Evolutionary conservation across 352 stramenopile species (phyloP).

Genomic region (Pythium graminicola): DNA sequence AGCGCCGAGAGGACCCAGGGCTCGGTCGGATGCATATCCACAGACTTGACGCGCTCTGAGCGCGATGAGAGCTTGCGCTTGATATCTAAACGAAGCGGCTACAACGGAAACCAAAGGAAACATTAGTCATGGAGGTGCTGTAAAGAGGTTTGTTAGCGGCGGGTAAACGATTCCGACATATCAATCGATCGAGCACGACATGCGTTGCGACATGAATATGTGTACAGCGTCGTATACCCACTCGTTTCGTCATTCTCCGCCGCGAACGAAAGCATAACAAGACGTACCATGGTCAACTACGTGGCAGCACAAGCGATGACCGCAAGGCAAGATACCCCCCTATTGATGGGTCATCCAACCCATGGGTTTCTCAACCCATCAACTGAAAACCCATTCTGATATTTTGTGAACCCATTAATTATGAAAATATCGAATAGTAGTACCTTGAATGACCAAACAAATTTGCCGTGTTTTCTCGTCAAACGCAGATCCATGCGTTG

Average conservation of each 20-base stretch:
- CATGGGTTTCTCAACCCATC: too few relatives aligned
- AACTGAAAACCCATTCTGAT: too few relatives aligned
- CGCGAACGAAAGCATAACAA: neutral
- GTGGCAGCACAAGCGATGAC: constrained; percentile 19
- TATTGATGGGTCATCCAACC: too few relatives aligned
- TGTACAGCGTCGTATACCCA: neutral
- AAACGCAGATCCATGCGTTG: too few relatives aligned
- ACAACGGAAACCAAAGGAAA: neutral
- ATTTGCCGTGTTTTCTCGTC: too few relatives aligned
- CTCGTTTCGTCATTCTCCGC: neutral
- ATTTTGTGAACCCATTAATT: too few relatives aligned
- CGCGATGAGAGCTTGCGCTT: constrained; percentile 93
- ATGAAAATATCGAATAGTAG: too few relatives aligned
- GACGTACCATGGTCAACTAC: constrained; percentile 27
- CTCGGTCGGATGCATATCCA: constrained; percentile 97
- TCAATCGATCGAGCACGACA: neutral
- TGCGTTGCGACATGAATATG: constrained; percentile 2
- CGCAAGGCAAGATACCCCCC: constrained; percentile 22
- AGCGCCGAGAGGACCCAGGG: constrained; percentile 96
- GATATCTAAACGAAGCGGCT: constrained; percentile 79
- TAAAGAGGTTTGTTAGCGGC: neutral
- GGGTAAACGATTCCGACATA: neutral
- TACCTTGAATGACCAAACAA: too few relatives aligned
- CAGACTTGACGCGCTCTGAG: constrained; percentile 98
- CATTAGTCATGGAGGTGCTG: neutral